Evolutionary conservation across 2,329 filamentous ascomycete genomes (phyloP).

Genomic region (Alternaria panax): DNA sequence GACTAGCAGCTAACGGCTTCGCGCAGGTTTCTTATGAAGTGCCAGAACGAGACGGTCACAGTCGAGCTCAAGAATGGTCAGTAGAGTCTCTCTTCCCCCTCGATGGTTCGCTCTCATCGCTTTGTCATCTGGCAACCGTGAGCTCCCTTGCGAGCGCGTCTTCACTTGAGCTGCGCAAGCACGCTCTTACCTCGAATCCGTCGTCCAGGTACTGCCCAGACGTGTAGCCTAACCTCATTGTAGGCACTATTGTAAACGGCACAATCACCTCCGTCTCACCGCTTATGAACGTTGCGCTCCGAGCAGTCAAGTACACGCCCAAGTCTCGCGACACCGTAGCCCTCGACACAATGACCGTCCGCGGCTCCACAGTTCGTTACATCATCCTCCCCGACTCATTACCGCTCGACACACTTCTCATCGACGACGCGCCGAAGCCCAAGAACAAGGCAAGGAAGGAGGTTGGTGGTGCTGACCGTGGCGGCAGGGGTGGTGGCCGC

Average conservation of each 20-base stretch:
- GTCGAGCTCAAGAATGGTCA: conserved; percentile 98
- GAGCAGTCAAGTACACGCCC: conserved; percentile 95
- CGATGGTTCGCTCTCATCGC: background rate
- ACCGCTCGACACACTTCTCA: conserved; percentile 90
- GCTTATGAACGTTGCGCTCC: conserved; percentile 97
- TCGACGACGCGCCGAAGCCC: conserved; percentile 96
- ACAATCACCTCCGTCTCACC: conserved; percentile 96
- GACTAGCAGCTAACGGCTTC: conserved; percentile 28
- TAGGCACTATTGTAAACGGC: conserved; percentile 93
- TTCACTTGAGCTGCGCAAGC: conserved; percentile 6
- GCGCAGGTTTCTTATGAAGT: conserved; percentile 96
- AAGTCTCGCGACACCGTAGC: conserved; percentile 86
- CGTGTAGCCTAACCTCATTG: conserved; percentile 1
- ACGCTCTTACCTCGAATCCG: background rate
- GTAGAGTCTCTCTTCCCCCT: conserved; percentile 15
- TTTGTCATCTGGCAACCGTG: background rate
- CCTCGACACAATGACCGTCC: conserved; percentile 95
- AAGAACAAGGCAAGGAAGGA: conserved; percentile 99
- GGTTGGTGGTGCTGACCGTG: conserved; percentile 59
- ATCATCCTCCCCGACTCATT: conserved; percentile 95
- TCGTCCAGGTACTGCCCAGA: background rate
- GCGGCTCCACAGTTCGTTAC: conserved; percentile 94
- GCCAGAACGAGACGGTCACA: conserved; percentile 96
- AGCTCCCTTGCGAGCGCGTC: background rate
- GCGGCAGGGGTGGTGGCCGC: conserved; percentile 45